A percentile compares a stretch with the other conserved stretches of the same genome.
Evolutionary conservation across 345 rosid species (phyloP).

Genomic region (thale cress (Arabidopsis thaliana)): DNA sequence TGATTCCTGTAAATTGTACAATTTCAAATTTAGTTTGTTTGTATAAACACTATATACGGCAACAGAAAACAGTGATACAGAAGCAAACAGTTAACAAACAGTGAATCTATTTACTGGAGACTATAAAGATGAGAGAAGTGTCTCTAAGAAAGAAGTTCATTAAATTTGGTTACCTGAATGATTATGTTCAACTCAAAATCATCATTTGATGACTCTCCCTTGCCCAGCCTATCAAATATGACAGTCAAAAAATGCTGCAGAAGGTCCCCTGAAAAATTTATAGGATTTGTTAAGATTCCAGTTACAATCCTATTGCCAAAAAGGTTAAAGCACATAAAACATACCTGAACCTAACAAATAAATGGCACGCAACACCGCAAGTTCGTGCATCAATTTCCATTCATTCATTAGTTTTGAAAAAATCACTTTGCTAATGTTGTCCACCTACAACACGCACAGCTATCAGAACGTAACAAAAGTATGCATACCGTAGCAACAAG

Average conservation of each 20-base stretch:
- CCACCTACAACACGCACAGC: conserved; percentile 60
- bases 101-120: neutral
- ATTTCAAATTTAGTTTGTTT: conserved; percentile 6
- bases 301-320: conserved; percentile 26
- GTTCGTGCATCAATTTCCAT: conserved; percentile 97
- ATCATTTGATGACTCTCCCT: conserved; percentile 91
- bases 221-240: conserved; percentile 78
- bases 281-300: conserved; percentile 19
- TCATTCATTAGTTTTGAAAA: conserved; percentile 87
- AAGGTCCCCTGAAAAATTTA: conserved; percentile 73
- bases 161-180: conserved; percentile 69
- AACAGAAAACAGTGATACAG: conserved; percentile 25
- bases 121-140: conserved; percentile 12
- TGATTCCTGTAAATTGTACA: conserved; percentile 71
- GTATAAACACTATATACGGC: conserved; percentile 14
- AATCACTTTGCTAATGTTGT: conserved; percentile 72
- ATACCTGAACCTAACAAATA: conserved; percentile 97
- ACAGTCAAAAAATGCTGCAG: conserved; percentile 90
- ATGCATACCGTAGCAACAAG: conserved; percentile 20
- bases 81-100: neutral
- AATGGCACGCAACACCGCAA: conserved; percentile 92
- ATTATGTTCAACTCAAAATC: conserved; percentile 89
- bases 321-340: conserved; percentile 31
- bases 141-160: conserved; percentile 14
- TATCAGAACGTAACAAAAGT: conserved; percentile 31